Evolutionary conservation across 2,329 filamentous ascomycete species (phyloP).

Genomic region (Phyllosticta citribraziliensis): DNA sequence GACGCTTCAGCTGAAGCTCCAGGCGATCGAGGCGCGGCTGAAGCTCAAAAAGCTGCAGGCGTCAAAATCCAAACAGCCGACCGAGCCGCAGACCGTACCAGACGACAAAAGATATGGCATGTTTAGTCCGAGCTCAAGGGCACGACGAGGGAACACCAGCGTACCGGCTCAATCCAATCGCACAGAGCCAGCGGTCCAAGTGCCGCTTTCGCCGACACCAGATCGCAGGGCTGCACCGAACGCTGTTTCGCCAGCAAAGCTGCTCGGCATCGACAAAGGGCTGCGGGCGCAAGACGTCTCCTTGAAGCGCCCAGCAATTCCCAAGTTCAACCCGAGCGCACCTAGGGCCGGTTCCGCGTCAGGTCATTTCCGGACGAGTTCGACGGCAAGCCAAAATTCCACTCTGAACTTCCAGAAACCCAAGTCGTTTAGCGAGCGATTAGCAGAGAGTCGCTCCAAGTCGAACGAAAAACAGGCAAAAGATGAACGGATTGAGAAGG

Average conservation of each 20-base stretch:
- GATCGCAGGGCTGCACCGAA: conserved; percentile 37
- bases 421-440: conserved; percentile 73
- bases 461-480: conserved; percentile 36
- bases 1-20: conserved; percentile 72
- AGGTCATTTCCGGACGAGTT: neutral
- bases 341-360: neutral
- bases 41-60: conserved; percentile 81
- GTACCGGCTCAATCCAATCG: conserved; percentile 13
- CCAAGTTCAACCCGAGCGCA: neutral
- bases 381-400: neutral
- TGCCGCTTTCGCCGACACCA: conserved; percentile 63
- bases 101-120: conserved; percentile 19
- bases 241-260: conserved; percentile 66
- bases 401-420: conserved; percentile 10
- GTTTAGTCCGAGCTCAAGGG: conserved; percentile 20
- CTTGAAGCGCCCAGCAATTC: conserved; percentile 57
- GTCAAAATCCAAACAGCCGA: conserved; percentile 38
- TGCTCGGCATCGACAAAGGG: conserved; percentile 86
- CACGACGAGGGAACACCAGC: conserved; percentile 16
- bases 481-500: conserved; percentile 32
- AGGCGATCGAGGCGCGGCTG: conserved; percentile 79
- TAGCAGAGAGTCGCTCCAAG: conserved; percentile 54
- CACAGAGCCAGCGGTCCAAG: conserved; percentile 46
- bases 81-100: conserved; percentile 16
- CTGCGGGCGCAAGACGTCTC: conserved; percentile 73